Evolutionary conservation across 148 eudicot species (phyloP).

Genomic region (Dysphania ambrosioides): DNA sequence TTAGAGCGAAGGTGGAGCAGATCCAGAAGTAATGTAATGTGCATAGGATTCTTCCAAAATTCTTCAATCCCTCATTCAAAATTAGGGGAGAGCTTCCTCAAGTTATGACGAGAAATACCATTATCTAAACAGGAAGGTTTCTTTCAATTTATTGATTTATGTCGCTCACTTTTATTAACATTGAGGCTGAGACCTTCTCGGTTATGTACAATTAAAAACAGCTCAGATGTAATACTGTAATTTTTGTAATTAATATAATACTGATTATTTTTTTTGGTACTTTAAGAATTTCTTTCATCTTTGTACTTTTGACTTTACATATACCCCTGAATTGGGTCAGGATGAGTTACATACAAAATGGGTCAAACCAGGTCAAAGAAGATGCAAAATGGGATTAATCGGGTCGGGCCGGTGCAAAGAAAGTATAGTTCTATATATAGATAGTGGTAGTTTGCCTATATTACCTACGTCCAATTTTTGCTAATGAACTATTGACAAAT

Average conservation of each 20-base stretch:
- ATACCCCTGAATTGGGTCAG: too few relatives aligned
- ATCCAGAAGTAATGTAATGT: constrained; percentile 45
- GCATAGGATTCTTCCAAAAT: constrained; percentile 7
- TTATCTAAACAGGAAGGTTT: constrained; percentile 10
- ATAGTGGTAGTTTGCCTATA: too few relatives aligned
- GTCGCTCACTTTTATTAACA: constrained; percentile 24
- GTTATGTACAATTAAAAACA: constrained; percentile 14
- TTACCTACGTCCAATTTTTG: too few relatives aligned
- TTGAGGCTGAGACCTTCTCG: constrained; percentile 22
- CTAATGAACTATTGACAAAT: too few relatives aligned
- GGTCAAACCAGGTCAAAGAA: too few relatives aligned
- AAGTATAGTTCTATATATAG: too few relatives aligned
- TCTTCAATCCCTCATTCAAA: constrained; percentile 28
- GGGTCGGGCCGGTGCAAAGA: too few relatives aligned
- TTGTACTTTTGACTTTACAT: too few relatives aligned
- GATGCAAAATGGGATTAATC: too few relatives aligned
- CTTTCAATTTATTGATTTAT: constrained; percentile 28
- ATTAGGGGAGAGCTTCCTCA: constrained; percentile 42
- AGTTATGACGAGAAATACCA: constrained; percentile 7
- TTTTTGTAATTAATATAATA: constrained; percentile 28
- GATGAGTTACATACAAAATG: too few relatives aligned
- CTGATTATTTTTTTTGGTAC: too few relatives aligned
- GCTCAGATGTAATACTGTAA: constrained; percentile 23
- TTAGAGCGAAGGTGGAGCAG: constrained; percentile 89
- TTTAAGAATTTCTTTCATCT: too few relatives aligned